Evolutionary conservation across 805 yeast species (phyloP).

Genomic region (Zygotorulaspora florentina): DNA sequence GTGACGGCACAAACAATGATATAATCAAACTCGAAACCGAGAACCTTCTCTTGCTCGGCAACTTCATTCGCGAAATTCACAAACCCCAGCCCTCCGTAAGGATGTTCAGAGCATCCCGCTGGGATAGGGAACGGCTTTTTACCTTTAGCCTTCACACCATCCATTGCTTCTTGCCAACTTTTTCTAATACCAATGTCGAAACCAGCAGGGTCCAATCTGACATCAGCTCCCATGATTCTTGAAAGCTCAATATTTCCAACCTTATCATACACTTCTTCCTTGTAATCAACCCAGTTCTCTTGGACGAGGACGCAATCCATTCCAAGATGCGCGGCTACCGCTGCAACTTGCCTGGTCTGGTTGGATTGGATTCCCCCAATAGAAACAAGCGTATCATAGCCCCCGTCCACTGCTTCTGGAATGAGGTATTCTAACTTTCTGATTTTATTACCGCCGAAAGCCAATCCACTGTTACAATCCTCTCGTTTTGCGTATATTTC

Average conservation of each 20-base stretch:
- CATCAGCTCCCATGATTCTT: constrained; percentile 38
- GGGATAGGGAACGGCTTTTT: constrained; percentile 38
- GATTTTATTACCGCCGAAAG: constrained; percentile 36
- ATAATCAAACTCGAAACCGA: constrained; percentile 35
- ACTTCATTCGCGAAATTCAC: constrained; percentile 38
- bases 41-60: constrained; percentile 33
- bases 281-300: constrained; percentile 38
- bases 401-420: constrained; percentile 35
- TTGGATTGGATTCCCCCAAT: constrained; percentile 38
- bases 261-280: constrained; percentile 35
- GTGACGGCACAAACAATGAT: constrained; percentile 36
- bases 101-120: constrained; percentile 38
- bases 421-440: constrained; percentile 36
- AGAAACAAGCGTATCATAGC: constrained; percentile 36
- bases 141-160: constrained; percentile 28
- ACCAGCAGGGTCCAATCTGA: constrained; percentile 34
- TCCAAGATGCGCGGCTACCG: constrained; percentile 37
- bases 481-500: constrained; percentile 37
- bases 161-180: constrained; percentile 34
- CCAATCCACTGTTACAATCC: constrained; percentile 36
- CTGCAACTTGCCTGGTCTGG: constrained; percentile 37
- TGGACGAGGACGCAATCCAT: constrained; percentile 36
- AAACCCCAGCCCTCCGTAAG: constrained; percentile 37
- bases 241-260: constrained; percentile 38
- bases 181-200: constrained; percentile 38